These are phyloP conservation scores for Calonectria leucothoes DNA, from an alignment of 2,329 filamentous ascomycete genomes.

Conservation along the genomic window DNA sequence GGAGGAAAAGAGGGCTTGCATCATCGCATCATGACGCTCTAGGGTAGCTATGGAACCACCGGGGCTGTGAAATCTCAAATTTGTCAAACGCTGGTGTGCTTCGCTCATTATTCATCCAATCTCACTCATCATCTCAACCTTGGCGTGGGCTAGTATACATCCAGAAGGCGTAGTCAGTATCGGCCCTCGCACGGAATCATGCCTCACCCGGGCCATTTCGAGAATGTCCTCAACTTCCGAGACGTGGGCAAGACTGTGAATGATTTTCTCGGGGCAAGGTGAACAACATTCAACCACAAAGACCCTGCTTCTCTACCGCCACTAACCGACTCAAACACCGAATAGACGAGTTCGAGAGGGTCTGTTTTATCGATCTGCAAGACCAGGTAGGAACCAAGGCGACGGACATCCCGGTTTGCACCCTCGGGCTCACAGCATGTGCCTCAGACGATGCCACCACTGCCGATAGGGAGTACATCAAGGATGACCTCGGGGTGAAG, in stretches of 20 bases:
- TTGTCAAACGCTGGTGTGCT: neutral
- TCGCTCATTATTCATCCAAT: neutral
- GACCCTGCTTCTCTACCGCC: neutral
- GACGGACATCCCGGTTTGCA: neutral
- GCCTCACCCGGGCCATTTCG: conserved; percentile 32
- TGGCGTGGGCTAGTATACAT: neutral
- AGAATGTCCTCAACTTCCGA: conserved; percentile 75
- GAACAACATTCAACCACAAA: neutral
- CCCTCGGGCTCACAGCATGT: conserved; percentile 21
- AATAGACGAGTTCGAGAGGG: conserved; percentile 67
- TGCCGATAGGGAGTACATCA: conserved; percentile 70
- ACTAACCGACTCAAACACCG: conserved; percentile 11
- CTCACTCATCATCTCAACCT: neutral
- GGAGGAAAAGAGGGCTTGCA: neutral
- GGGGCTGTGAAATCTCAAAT: neutral
- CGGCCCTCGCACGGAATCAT: conserved; percentile 13
- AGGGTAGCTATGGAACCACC: neutral
- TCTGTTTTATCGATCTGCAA: conserved; percentile 75
- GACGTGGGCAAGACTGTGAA: conserved; percentile 80
- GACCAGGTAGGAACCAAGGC: conserved; percentile 58
- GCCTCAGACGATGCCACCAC: conserved; percentile 76
- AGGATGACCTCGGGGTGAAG: conserved; percentile 70
- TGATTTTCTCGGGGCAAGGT: conserved; percentile 65
- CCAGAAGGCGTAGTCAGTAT: too few species aligned
- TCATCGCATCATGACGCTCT: neutral